Conservation (phyloP, 768 basidiomycete genomes). For the Termitomyces sp. region DNA sequence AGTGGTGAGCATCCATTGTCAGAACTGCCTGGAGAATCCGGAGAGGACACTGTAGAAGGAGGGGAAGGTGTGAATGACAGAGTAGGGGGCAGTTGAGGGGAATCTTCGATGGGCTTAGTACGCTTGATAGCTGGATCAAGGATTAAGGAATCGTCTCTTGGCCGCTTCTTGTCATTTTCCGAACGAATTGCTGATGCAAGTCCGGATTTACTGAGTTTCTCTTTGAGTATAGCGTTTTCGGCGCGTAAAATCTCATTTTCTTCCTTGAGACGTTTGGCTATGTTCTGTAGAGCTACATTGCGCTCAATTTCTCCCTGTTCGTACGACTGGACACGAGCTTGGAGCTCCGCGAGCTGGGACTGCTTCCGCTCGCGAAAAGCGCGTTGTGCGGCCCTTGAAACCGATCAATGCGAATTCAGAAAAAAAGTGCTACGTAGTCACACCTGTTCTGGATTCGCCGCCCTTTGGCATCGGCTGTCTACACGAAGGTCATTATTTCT, state of each 20-base stretch:
- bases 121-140: conserved; percentile 35
- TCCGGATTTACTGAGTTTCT: conserved; percentile 42
- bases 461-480: conserved; percentile 47
- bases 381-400: conserved; percentile 74
- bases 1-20: conserved; percentile 30
- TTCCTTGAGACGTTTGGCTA: conserved; percentile 82
- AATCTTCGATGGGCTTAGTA: conserved; percentile 20
- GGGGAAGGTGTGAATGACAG: conserved; percentile 39
- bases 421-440: background rate
- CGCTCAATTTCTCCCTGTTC: conserved; percentile 91
- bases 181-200: conserved; percentile 25
- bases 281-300: conserved; percentile 77
- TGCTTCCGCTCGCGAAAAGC: conserved; percentile 90
- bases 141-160: conserved; percentile 47
- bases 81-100: conserved; percentile 27
- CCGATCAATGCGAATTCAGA: conserved; percentile 6
- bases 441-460: conserved; percentile 78
- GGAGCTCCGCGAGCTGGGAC: conserved; percentile 81
- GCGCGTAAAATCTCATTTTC: conserved; percentile 74
- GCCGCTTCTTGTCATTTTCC: conserved; percentile 52
- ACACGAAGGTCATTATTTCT: conserved; percentile 5
- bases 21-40: conserved; percentile 34
- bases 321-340: conserved; percentile 79
- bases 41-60: conserved; percentile 50
- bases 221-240: conserved; percentile 63